Evolutionary conservation across 441 rosid species (phyloP), one percentile per base, ranked within the genome.

Genomic region (Theobroma grandiflorum): DNA sequence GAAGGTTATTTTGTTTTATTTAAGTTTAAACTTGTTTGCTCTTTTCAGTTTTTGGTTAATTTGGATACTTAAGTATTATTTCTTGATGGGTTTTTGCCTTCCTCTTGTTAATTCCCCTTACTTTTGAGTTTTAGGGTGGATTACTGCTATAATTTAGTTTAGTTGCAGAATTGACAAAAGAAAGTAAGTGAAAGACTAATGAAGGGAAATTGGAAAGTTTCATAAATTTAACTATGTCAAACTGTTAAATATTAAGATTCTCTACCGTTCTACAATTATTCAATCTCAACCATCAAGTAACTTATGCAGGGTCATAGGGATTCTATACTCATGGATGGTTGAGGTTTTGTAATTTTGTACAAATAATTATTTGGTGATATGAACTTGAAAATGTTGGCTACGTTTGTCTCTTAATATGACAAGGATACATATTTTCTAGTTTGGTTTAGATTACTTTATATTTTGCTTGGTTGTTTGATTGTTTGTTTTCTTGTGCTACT

Each of bases 71-170:
- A 55, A 38, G 37, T 12, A 18, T 20, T 37, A 73, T 55, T 73
- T 20, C 20, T 57, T 69, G 65, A 55, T 55, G 76, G 37, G 52
- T n/a, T 31, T 73, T 55, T 73, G 37, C 22, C 22, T 47, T 47
- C 38, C 6, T 70, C 22, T 47, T 26, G 22, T 47, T 69, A 43
- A 2, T 14, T n/a, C 57, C 12, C 8, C 45, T 12, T 9, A n/a
- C 9, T 72, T 8, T 72, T 12, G 11, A 64, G 58, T 70, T 70
- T 6, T 70, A 70, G 58, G 40, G 8, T 70, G 7, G 74, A 14
- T 26, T 49, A 3, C 40, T 12, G 74, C 15, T 69, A 26, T 45
- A 15, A 31, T 20, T 31, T 70, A 62, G 8, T 22, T 5, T 70
- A 49, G 74, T 14, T 62, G 67, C 15, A 6, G 74, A 26, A 70